Percentiles rank a stretch among this genome's conserved stretches.
Conservation (phyloP, 1,284 basidiomycete genomes). For the Malassezia equina region DNA sequence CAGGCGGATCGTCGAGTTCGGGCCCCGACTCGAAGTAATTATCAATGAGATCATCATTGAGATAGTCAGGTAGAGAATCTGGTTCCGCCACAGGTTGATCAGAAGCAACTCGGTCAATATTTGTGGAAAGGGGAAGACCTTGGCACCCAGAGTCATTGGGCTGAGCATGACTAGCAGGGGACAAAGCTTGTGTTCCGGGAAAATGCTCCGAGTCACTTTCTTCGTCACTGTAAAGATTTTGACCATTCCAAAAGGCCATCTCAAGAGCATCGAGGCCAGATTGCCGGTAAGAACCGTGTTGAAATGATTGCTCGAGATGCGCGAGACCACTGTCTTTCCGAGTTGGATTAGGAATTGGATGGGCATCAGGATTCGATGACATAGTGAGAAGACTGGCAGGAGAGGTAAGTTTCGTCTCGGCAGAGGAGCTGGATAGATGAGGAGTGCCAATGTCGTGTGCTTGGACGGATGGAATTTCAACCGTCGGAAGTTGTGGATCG, state of each 20-base stretch:
- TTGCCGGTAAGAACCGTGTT: neutral
- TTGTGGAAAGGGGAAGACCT: neutral
- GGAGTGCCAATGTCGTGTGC: neutral
- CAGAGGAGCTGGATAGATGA: neutral
- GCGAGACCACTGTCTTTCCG: neutral
- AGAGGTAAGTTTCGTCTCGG: neutral
- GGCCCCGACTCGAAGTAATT: neutral
- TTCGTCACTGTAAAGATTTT: conserved; percentile 2
- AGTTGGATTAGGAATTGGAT: neutral
- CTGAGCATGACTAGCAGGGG: neutral
- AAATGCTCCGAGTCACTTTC: neutral
- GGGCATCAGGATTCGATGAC: neutral
- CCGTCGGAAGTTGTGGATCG: neutral
- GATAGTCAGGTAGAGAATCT: neutral
- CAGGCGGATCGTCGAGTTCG: neutral
- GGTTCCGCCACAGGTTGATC: neutral
- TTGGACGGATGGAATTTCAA: neutral
- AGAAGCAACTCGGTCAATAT: neutral
- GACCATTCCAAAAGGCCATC: conserved; percentile 1
- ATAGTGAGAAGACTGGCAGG: neutral
- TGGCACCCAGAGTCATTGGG: neutral
- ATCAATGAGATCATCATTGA: neutral
- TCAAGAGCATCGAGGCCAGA: conserved; percentile 6
- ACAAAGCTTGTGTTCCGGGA: neutral
- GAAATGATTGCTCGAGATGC: neutral